Percentiles rank a stretch among this genome's conserved stretches.
Conservation (phyloP, 164 flowering plant genomes). For the Chimonanthus salicifolius region DNA sequence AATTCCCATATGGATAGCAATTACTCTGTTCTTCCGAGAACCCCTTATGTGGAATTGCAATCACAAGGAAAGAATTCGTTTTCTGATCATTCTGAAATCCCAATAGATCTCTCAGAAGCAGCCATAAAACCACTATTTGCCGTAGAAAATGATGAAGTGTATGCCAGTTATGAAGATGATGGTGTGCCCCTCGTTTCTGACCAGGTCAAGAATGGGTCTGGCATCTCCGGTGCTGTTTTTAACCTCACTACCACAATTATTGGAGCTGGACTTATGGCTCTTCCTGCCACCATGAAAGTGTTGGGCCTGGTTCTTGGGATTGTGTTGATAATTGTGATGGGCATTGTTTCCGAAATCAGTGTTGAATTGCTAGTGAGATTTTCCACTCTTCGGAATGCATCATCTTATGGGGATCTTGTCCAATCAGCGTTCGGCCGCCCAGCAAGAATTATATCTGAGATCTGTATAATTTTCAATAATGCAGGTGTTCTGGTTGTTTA, state of each 20-base stretch:
- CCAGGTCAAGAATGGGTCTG: conserved; percentile 36
- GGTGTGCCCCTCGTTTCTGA: conserved; percentile 38
- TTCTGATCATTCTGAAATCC: conserved; percentile 1
- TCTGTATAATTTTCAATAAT: conserved; percentile 83
- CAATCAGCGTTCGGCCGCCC: conserved; percentile 64
- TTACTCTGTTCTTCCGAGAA: conserved; percentile 46
- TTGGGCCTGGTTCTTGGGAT: conserved; percentile 72
- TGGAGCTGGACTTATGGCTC: conserved; percentile 99
- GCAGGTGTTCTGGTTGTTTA: conserved; percentile 92
- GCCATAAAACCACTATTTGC: neutral
- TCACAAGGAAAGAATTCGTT: conserved; percentile 13
- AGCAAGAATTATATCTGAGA: conserved; percentile 63
- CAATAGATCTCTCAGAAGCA: conserved; percentile 6
- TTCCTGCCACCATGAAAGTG: conserved; percentile 95
- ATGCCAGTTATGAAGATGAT: conserved; percentile 22
- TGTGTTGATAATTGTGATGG: conserved; percentile 65
- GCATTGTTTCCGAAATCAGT: conserved; percentile 76
- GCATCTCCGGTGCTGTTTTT: conserved; percentile 77
- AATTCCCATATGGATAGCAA: conserved; percentile 41
- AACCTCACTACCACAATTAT: conserved; percentile 84
- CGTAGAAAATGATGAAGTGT: conserved; percentile 2
- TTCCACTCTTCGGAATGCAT: conserved; percentile 55
- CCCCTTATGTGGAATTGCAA: conserved; percentile 43
- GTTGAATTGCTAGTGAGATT: conserved; percentile 72
- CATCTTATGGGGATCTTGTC: conserved; percentile 86